These are phyloP conservation scores for Ustilago vetiveriae DNA, from an alignment of 1,284 basidiomycete genomes.

Conservation along the genomic window DNA sequence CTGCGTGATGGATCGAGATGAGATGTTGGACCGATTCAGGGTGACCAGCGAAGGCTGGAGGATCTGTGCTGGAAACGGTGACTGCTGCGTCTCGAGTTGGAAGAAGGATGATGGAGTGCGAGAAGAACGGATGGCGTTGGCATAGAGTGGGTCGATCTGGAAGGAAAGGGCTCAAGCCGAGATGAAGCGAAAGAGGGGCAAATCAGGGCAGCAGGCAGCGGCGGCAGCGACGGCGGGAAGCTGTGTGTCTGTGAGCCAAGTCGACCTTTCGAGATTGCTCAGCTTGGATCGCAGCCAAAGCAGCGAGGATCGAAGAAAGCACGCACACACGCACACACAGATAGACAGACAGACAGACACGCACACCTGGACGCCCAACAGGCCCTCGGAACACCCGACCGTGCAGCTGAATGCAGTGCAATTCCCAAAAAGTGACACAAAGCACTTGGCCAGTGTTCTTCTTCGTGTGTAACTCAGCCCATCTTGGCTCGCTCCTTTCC, in stretches of 20 bases:
- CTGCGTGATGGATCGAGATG: too few relatives aligned
- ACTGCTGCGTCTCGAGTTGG: too few relatives aligned
- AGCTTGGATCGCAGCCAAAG: constrained; percentile 7
- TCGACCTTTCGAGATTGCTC: constrained; percentile 6
- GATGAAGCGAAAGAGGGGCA: neutral
- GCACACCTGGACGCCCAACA: too few relatives aligned
- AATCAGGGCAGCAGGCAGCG: too few relatives aligned
- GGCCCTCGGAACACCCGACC: constrained; percentile 9
- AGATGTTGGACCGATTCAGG: too few relatives aligned
- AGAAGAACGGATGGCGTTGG: neutral
- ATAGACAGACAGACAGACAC: too few relatives aligned
- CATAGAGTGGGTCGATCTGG: constrained; percentile 1
- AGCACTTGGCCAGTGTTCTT: neutral
- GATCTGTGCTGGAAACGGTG: too few relatives aligned
- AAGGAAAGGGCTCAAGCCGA: neutral
- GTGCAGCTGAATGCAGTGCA: neutral
- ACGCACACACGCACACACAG: constrained; percentile 1
- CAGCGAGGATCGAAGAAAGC: constrained; percentile 16
- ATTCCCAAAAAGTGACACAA: constrained; percentile 7
- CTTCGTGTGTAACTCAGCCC: constrained; percentile 6
- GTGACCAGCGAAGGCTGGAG: too few relatives aligned
- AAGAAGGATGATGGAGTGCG: too few relatives aligned
- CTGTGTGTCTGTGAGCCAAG: neutral
- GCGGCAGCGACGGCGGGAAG: neutral
- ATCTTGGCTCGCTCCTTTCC: neutral